phyloP scores from a whole-genome alignment of 164 flowering plant species.

The Protea cynaroides region DNA sequence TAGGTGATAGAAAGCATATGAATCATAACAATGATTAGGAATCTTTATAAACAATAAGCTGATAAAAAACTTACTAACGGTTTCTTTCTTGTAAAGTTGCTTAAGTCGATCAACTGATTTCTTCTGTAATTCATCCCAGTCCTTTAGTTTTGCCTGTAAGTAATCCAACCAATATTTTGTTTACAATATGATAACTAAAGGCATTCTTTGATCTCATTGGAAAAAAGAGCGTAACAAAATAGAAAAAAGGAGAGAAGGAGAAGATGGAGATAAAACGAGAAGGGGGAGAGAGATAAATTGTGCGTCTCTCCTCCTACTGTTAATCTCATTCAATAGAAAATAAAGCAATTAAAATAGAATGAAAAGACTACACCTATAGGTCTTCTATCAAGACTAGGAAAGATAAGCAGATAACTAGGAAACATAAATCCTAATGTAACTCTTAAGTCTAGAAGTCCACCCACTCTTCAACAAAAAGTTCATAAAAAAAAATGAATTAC shows the following conservation, averaged over 20 bases:
- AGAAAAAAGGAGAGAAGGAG: no score
- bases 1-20: neutral
- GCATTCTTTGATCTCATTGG: neutral
- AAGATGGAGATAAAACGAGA: no score
- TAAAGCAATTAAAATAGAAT: no score
- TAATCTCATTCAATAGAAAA: no score
- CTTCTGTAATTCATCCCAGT: conserved; percentile 39
- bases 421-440: no score
- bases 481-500: neutral
- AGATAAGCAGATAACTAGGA: no score
- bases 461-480: no score
- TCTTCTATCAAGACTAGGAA: no score
- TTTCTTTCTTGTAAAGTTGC: conserved; percentile 48
- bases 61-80: conserved; percentile 47
- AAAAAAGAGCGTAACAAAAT: neutral
- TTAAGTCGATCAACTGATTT: conserved; percentile 42
- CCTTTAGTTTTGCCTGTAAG: conserved; percentile 66
- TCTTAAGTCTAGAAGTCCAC: no score
- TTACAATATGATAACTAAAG: neutral
- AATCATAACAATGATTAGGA: neutral
- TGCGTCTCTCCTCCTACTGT: no score
- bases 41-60: neutral
- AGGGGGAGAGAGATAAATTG: no score
- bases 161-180: neutral
- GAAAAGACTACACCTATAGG: no score